Percentiles rank a stretch among this genome's conserved stretches.
Conservation (phyloP, 176 grass and related monocot genomes). For the Carex pumila region DNA sequence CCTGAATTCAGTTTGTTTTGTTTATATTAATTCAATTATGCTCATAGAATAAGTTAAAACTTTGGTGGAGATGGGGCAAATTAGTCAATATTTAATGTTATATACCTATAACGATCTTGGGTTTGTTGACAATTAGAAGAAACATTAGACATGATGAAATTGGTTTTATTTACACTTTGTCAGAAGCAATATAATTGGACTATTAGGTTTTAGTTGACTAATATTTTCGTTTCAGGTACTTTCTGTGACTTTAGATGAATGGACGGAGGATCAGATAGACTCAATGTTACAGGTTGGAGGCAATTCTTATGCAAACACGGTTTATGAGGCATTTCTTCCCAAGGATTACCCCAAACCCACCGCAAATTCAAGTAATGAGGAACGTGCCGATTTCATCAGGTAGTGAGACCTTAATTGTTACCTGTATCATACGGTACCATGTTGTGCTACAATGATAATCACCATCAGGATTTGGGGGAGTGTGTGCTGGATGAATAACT, state of each 20-base stretch:
- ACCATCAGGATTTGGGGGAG: too few relatives aligned
- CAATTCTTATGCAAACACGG: slow-evolving; percentile 73
- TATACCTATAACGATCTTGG: background rate
- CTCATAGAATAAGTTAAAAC: background rate
- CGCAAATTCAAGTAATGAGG: slow-evolving; percentile 43
- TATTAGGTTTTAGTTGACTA: background rate
- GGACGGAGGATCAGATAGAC: slow-evolving; percentile 56
- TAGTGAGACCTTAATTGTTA: background rate
- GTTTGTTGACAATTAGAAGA: background rate
- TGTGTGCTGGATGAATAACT: too few relatives aligned
- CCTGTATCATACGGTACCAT: background rate
- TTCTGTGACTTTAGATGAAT: slow-evolving; percentile 69
- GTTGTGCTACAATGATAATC: background rate
- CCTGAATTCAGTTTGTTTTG: background rate
- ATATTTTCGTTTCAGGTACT: slow-evolving; percentile 37
- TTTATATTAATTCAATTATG: background rate
- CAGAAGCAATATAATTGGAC: background rate
- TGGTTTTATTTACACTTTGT: background rate
- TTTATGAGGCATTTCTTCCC: slow-evolving; percentile 83
- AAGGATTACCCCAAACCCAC: slow-evolving; percentile 49
- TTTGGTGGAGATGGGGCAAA: background rate
- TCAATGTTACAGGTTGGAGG: slow-evolving; percentile 79
- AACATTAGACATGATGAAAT: background rate
- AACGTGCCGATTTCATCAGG: slow-evolving; percentile 64
- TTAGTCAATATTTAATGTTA: background rate